A percentile compares a stretch with the other conserved stretches of the same genome.
These are phyloP conservation scores for Cladorrhinum samala DNA, from an alignment of 495 filamentous ascomycete genomes.

Conservation along the genomic window DNA sequence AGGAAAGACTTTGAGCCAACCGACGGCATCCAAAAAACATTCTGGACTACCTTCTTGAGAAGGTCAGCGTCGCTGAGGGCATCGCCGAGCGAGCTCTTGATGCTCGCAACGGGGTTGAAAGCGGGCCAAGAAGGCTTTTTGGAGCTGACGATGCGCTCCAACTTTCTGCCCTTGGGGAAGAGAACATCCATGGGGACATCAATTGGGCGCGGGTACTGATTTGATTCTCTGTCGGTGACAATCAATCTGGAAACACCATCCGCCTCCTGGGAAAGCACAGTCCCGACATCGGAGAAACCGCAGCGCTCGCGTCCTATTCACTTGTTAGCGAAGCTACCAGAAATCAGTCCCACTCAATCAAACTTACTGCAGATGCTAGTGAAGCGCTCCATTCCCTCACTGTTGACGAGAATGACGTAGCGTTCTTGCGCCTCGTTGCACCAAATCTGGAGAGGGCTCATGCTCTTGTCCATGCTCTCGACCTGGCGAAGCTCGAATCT, in stretches of 20 bases:
- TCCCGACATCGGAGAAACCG: constrained; percentile 88
- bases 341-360: background rate
- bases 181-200: constrained; percentile 86
- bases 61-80: constrained; percentile 54
- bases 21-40: constrained; percentile 76
- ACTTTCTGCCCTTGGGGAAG: constrained; percentile 84
- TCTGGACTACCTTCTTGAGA: constrained; percentile 65
- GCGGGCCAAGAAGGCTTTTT: constrained; percentile 59
- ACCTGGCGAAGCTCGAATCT: constrained; percentile 87
- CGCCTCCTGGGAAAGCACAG: constrained; percentile 58
- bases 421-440: constrained; percentile 95
- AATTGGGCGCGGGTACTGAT: constrained; percentile 70
- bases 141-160: constrained; percentile 73
- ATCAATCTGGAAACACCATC: constrained; percentile 62
- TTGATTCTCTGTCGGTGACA: constrained; percentile 74
- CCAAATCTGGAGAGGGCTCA: constrained; percentile 96
- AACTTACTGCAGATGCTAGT: constrained; percentile 64
- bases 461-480: constrained; percentile 79
- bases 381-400: constrained; percentile 74
- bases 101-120: constrained; percentile 56
- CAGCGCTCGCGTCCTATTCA: constrained; percentile 67
- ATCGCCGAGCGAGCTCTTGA: constrained; percentile 44
- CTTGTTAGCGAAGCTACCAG: constrained; percentile 4
- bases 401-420: constrained; percentile 81
- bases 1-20: constrained; percentile 96